These are phyloP conservation scores for Pseudopediastrum boryanum DNA, from an alignment of 139 green algal species.

Conservation along the genomic window DNA sequence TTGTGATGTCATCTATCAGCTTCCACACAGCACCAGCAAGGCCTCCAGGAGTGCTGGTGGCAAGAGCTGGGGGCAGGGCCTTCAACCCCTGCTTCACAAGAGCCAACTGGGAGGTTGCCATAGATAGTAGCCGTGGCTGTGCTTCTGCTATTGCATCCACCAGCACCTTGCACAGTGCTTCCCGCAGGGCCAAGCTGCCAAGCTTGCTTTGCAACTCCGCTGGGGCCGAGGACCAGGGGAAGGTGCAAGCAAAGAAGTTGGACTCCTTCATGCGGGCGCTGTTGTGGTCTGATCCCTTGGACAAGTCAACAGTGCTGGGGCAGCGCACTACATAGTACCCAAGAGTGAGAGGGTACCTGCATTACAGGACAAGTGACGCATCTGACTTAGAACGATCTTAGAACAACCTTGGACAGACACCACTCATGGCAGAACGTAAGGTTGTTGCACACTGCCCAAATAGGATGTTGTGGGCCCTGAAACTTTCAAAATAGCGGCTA, in stretches of 20 bases:
- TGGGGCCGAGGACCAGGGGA: constrained; percentile 14
- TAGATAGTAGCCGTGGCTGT: constrained; percentile 12
- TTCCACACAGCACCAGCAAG: constrained; percentile 32
- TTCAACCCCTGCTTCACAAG: constrained; percentile 14
- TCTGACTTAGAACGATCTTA: too few relatives aligned
- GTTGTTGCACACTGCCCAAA: too few relatives aligned
- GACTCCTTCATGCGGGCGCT: constrained; percentile 21
- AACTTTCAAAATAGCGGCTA: too few relatives aligned
- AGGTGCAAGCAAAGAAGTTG: constrained; percentile 7
- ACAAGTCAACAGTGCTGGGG: constrained; percentile 21
- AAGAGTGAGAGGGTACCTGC: constrained; percentile 26
- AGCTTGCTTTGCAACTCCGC: too few relatives aligned
- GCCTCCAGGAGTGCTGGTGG: too few relatives aligned
- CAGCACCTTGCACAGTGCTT: constrained; percentile 32
- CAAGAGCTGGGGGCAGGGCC: constrained; percentile 19
- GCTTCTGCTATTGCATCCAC: constrained; percentile 19
- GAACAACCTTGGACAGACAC: too few relatives aligned
- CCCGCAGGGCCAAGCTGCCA: constrained; percentile 21
- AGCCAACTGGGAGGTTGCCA: constrained; percentile 18
- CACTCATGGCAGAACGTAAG: too few relatives aligned
- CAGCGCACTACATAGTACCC: constrained; percentile 33
- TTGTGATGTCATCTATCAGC: constrained; percentile 32
- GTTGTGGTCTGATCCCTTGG: not conserved
- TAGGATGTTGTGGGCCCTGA: too few relatives aligned
- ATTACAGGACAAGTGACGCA: too few relatives aligned